These are phyloP conservation scores for Tephrocybe sp. DNA, from an alignment of 768 basidiomycete species.

Conservation along the genomic window DNA sequence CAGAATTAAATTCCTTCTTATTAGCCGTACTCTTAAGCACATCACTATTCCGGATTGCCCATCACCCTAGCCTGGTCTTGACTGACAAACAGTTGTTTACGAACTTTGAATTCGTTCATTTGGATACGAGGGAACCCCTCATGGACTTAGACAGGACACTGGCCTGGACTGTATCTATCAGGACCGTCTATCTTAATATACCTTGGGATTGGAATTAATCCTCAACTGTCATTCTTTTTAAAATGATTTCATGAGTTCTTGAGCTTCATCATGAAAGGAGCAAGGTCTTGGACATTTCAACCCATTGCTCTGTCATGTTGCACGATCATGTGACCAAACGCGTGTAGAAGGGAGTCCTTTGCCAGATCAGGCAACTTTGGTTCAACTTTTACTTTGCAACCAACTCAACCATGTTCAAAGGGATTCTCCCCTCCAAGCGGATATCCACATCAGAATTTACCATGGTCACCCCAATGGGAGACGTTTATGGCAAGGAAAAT, in stretches of 20 bases:
- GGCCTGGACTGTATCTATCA: neutral
- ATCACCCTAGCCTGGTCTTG: constrained; percentile 28
- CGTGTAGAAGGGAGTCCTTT: constrained; percentile 3
- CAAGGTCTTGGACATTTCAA: neutral
- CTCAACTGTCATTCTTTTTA: neutral
- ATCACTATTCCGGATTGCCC: constrained; percentile 64
- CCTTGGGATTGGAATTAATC: neutral
- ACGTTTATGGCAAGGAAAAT: constrained; percentile 69
- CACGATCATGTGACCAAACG: constrained; percentile 13
- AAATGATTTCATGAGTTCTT: neutral
- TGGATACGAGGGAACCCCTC: neutral
- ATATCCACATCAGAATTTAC: constrained; percentile 68
- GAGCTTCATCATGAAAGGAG: too few species aligned
- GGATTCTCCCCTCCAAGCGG: constrained; percentile 70
- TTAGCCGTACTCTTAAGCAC: constrained; percentile 68
- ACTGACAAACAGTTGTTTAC: neutral
- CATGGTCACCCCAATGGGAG: constrained; percentile 58
- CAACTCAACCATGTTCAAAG: constrained; percentile 68
- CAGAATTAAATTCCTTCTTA: constrained; percentile 2
- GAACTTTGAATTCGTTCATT: neutral
- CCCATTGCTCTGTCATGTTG: neutral
- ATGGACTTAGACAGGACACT: neutral
- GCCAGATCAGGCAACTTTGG: constrained; percentile 8
- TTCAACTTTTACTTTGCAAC: constrained; percentile 16
- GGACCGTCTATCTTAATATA: neutral